Percentiles rank a stretch among this genome's conserved stretches.
Conservation (phyloP, 495 filamentous ascomycete species). For the Hyaloscypha bicolor region DNA sequence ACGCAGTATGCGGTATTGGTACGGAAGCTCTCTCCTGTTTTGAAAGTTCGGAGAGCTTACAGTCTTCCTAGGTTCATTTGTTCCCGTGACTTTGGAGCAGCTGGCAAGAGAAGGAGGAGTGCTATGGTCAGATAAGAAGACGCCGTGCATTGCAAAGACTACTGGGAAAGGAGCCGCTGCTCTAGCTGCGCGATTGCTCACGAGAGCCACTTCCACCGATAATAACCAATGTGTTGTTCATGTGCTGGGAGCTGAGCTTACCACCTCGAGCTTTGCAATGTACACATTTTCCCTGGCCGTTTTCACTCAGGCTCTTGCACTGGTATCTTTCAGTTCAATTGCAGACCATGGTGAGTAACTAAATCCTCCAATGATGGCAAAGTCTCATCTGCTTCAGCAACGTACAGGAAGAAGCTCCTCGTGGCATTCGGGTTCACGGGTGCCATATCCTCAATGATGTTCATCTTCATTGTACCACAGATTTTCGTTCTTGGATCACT, state of each 20-base stretch:
- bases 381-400: slow-evolving; percentile 49
- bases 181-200: slow-evolving; percentile 18
- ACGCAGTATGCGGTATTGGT: slow-evolving; percentile 85
- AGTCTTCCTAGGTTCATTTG: slow-evolving; percentile 71
- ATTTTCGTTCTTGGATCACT: slow-evolving; percentile 79
- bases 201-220: slow-evolving; percentile 30
- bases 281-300: slow-evolving; percentile 96
- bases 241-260: slow-evolving; percentile 82
- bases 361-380: not conserved
- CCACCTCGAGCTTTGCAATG: slow-evolving; percentile 97
- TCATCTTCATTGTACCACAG: slow-evolving; percentile 73
- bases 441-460: slow-evolving; percentile 82
- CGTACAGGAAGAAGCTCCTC: slow-evolving; percentile 85
- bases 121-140: slow-evolving; percentile 71
- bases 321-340: slow-evolving; percentile 93
- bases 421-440: slow-evolving; percentile 82
- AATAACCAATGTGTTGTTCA: slow-evolving; percentile 77
- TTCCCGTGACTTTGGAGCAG: slow-evolving; percentile 92
- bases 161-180: slow-evolving; percentile 11
- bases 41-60: not conserved
- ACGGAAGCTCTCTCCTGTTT: not conserved
- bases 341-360: slow-evolving; percentile 68
- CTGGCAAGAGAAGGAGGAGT: slow-evolving; percentile 88
- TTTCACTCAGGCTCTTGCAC: slow-evolving; percentile 82
- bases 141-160: slow-evolving; percentile 61